phyloP scores from a whole-genome alignment of 129 eudicot species.

The Rutidosis leptorrhynchoides region DNA sequence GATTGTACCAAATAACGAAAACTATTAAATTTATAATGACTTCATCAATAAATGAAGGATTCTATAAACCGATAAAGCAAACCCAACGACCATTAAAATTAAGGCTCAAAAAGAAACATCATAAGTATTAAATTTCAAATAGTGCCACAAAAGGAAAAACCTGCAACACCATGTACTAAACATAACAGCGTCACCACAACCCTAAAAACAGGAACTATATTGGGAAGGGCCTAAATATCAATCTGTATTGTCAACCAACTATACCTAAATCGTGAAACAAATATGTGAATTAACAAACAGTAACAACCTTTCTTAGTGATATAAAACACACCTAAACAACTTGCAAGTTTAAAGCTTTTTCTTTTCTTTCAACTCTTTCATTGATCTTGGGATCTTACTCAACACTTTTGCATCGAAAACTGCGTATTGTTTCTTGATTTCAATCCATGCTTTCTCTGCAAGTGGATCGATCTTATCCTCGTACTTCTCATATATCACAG shows the following conservation, averaged over 20 bases:
- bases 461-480: conserved; percentile 79
- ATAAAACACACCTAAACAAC: conserved; percentile 29
- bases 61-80: too few species aligned
- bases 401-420: conserved; percentile 81
- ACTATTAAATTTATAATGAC: too few species aligned
- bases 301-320: conserved; percentile 20
- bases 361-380: conserved; percentile 61
- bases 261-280: conserved; percentile 32
- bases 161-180: conserved; percentile 36
- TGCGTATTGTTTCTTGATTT: conserved; percentile 80
- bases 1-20: too few species aligned
- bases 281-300: conserved; percentile 24
- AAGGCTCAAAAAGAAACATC: too few species aligned
- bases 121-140: conserved; percentile 5
- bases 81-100: too few species aligned
- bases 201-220: conserved; percentile 21
- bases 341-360: conserved; percentile 37
- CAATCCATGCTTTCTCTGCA: conserved; percentile 79
- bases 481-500: conserved; percentile 73
- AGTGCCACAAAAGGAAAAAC: conserved; percentile 35
- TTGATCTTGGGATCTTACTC: conserved; percentile 78
- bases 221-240: conserved; percentile 17
- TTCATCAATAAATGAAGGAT: too few species aligned
- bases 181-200: conserved; percentile 19
- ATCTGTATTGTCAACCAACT: conserved; percentile 12